Evolutionary conservation across 148 eudicot species (phyloP), one percentile per base, ranked within the genome.

Genomic region (Cornus controversa): DNA sequence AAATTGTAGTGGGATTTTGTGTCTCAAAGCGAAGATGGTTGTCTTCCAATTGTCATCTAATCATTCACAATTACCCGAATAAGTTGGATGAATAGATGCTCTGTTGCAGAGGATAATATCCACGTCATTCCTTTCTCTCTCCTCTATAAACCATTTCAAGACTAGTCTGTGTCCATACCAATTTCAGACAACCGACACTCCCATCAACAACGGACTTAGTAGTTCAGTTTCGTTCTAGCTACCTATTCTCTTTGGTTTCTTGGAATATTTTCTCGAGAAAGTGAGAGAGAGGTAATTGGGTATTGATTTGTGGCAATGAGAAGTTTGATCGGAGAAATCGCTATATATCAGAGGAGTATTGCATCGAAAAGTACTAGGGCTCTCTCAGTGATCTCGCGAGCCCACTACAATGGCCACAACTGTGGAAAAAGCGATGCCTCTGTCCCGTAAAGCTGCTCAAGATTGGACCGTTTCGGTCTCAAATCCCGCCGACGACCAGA

Each of bases 321-420:
- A 66, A 4, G 69, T 66, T 66, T 28, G 69, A 66, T 66, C 37
- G 28, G 69, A 11, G 37, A 14, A 28, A 66, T 27, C 47, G 53
- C 47, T 76, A 64, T 66, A 50, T 66, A 62, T 67, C 65, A 76
- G 71, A 28, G 64, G 31, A 66, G 65, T 54, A 29, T 29, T 28
- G 15, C 65, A 4, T 26, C 13, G 27, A 9, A 16, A 60, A 60
- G 10, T 14, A 76, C 47, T 67, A 69, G 72, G 79, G 79, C 42
- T 45, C 6, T 50, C 29, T 23, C 26, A n/a, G 47, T 69, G 73
- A 77, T 23, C 36, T 77, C 24, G 67, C 74, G 3, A 78, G 65
- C 31, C 71, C 62, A 42, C 53, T 36, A 27, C 74, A 67, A 79
- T 79, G 82, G 77, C 82, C 57, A 45, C 82, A 79, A 47, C 73